A percentile compares a stretch with the other conserved stretches of the same genome.
Conservation (phyloP, 768 basidiomycete genomes). For the Podaxis rugospora region DNA sequence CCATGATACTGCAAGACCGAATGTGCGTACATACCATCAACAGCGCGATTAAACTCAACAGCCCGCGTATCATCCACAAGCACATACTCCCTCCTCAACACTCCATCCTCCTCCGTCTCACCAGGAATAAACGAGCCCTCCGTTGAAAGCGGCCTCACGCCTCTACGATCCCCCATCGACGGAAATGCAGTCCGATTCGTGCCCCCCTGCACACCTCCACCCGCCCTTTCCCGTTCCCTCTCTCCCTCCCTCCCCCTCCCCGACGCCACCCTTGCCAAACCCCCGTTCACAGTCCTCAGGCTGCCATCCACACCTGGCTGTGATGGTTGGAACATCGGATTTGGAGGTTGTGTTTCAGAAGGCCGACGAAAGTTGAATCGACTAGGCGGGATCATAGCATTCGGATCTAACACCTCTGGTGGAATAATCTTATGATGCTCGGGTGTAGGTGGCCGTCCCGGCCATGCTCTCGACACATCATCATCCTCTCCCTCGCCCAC, state of each 20-base stretch:
- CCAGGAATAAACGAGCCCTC: constrained; percentile 74
- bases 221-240: not conserved
- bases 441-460: constrained; percentile 48
- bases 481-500: constrained; percentile 20
- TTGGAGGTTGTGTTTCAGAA: constrained; percentile 17
- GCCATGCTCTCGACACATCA: constrained; percentile 25
- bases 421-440: constrained; percentile 72
- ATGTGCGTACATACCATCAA: constrained; percentile 64
- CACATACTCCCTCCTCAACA: constrained; percentile 85
- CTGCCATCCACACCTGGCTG: constrained; percentile 19
- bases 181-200: constrained; percentile 6
- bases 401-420: constrained; percentile 76
- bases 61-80: constrained; percentile 87
- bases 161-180: constrained; percentile 15
- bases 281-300: constrained; percentile 16
- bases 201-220: not conserved
- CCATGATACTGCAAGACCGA: not conserved
- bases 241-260: not conserved
- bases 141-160: constrained; percentile 36
- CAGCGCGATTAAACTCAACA: constrained; percentile 87
- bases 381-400: constrained; percentile 78
- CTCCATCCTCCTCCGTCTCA: constrained; percentile 79
- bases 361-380: constrained; percentile 65
- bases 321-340: not conserved
- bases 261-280: constrained; percentile 15